Percentiles rank a stretch among this genome's conserved stretches.
Conservation (phyloP, 768 basidiomycete genomes). For the Strobilomyces echinocephalus region DNA sequence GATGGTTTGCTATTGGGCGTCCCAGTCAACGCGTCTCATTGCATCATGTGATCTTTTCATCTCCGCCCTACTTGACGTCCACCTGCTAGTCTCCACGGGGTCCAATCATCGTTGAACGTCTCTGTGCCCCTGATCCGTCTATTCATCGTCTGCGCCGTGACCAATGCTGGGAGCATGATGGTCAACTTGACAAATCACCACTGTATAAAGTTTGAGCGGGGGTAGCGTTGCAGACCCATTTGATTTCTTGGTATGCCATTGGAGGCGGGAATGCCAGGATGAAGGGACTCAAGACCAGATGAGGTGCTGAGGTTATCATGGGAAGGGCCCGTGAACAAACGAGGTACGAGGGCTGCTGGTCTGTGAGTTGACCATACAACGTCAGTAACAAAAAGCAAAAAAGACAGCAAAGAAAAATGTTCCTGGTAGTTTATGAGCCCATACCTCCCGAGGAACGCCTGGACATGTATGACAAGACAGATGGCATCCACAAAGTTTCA, state of each 20-base stretch:
- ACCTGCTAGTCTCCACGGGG: too few relatives aligned
- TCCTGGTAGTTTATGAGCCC: too few relatives aligned
- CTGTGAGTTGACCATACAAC: too few relatives aligned
- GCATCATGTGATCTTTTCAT: too few relatives aligned
- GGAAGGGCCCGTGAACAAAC: too few relatives aligned
- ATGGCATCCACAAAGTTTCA: constrained; percentile 97
- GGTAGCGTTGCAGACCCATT: constrained; percentile 21
- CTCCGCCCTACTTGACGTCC: too few relatives aligned
- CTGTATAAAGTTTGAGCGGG: constrained; percentile 81
- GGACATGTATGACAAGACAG: constrained; percentile 97
- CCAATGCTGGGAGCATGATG: constrained; percentile 38
- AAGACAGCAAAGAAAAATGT: too few relatives aligned
- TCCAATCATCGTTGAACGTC: constrained; percentile 98
- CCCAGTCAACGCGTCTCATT: too few relatives aligned
- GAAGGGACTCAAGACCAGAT: constrained; percentile 90
- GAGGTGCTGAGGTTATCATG: constrained; percentile 94
- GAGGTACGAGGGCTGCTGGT: too few relatives aligned
- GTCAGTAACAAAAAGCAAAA: too few relatives aligned
- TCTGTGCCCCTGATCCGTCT: constrained; percentile 97
- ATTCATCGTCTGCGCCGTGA: constrained; percentile 26
- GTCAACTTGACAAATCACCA: constrained; percentile 93
- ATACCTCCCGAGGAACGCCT: constrained; percentile 98
- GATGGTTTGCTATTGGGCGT: constrained; percentile 12
- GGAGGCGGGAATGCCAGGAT: constrained; percentile 78
- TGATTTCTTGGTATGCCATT: constrained; percentile 47